Base-by-base conservation (phyloP, 2,329 filamentous ascomycete species). In the Alternaria angustiovoidea region DNA sequence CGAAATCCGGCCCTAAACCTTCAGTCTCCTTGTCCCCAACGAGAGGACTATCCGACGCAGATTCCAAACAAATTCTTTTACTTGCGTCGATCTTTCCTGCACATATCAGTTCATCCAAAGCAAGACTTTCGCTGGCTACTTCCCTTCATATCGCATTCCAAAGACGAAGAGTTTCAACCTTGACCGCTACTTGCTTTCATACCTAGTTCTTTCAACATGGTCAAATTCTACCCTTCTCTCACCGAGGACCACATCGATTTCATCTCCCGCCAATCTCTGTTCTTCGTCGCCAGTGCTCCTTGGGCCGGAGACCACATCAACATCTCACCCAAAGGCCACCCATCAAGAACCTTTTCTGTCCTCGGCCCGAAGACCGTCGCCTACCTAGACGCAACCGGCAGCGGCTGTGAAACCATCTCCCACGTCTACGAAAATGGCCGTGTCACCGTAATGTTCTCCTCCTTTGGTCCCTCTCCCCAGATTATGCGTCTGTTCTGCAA, bases 381-480 rank as follows among this genome's bases (percentile, higher is more conserved):
- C 26, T 94, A 93, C 72, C 82, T 93, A 56, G 91, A 94, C 72
- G 86, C 88, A 61, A 92, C 89, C 1, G 91, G 91, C 30, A 91
- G 88, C 32, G 91, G 91, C 24, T 88, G 85, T 71, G 91, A 94
- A 80, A 94, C 91, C 3, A 89, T 94, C 61, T 83, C 87, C 5
- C 91, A 94, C 71, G 78, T 92, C 11, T 89, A 92, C 73, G 91
- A 94, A 72, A 94, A 94, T 69, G 89, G 88, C 30, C 86, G 91
- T 16, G 84, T 91, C 18, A 92, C 90, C 6, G 79, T 94, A 71
- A 88, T 93, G 84, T 92, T 93, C 79, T 89, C 86, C 74, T 88
- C 86, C 22, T 91, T 90, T 64, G 86, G 85, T 1, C 66, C 80
- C 4, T 72, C 80, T 0, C 88, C 89, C 16, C 82, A 87, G 55